phyloP scores from a whole-genome alignment of 176 grass and related monocot species.

The Bothriochloa decipiens region DNA sequence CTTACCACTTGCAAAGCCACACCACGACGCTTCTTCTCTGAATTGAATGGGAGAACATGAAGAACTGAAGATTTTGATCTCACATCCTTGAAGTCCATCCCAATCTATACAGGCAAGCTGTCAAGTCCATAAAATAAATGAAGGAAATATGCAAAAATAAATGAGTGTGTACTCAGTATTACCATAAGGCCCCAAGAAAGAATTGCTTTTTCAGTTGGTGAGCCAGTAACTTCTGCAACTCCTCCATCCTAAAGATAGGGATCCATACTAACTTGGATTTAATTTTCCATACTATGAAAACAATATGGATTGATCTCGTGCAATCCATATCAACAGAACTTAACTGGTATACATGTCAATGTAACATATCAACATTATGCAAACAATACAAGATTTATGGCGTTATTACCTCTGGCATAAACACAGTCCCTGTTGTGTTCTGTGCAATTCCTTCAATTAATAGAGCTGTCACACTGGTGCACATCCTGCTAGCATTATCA shows the following conservation, averaged over 20 bases:
- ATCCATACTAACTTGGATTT: constrained; percentile 49
- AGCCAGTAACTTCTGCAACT: constrained; percentile 68
- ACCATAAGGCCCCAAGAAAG: constrained; percentile 93
- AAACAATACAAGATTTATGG: constrained; percentile 22
- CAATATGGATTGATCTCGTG: not conserved
- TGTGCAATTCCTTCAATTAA: constrained; percentile 78
- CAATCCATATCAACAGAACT: constrained; percentile 42
- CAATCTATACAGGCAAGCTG: constrained; percentile 54
- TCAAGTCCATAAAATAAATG: not conserved
- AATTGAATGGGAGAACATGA: constrained; percentile 88
- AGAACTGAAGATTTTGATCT: constrained; percentile 69
- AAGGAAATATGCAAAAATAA: constrained; percentile 22
- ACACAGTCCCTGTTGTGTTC: constrained; percentile 71
- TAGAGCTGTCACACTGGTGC: constrained; percentile 37
- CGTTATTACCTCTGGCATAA: constrained; percentile 63
- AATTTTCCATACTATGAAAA: constrained; percentile 5
- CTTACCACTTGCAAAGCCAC: constrained; percentile 73
- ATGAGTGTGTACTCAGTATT: constrained; percentile 37
- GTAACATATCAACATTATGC: constrained; percentile 10
- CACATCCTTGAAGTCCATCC: constrained; percentile 61
- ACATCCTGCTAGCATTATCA: constrained; percentile 44
- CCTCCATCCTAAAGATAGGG: constrained; percentile 59
- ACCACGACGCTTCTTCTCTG: constrained; percentile 87
- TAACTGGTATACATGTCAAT: constrained; percentile 26
- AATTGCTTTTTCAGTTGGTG: constrained; percentile 93